Evolutionary conservation across 345 rosid genomes (phyloP), one percentile per base, ranked within the genome.

Genomic region (Eucalyptus melliodora): DNA sequence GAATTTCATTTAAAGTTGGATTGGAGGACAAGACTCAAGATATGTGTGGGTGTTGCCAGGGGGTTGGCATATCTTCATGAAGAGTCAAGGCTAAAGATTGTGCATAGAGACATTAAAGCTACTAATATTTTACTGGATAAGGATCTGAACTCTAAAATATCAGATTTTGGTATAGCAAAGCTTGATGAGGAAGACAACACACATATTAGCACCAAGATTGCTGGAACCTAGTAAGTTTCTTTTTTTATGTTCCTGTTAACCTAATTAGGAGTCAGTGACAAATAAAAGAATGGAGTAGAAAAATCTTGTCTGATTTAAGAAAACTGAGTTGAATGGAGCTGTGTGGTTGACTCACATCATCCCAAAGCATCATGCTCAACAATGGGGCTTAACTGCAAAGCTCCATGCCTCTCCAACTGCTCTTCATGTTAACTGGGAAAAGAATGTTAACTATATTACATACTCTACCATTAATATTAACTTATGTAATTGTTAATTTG

Each of bases 121-220:
- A 91, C 92, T 14, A 93, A 93, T 88, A 87, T 93, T 10, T 87
- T 93, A 14, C 92, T 93, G 17, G 93, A 93, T 65, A 87, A 88
- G 88, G 83, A 91, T 59, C 89, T 93, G 6, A 90, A 85, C 45
- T 87, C 94, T 53, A 93, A 91, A 60, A 93, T 93, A 56, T 93
- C 94, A 6, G 92, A 93, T 87, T 93, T 92, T 62, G 94, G 94
- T 42, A 59, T 93, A 89, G 94, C 94, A 21, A 93, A 91, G 89
- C 93, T 93, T 19, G 86, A 72, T 27, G 91, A 91, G 72, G 94
- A 91, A 6, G 92, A 93, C 37, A 90, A 91, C 44, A 89, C 90
- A 7, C 94, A 93, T 42, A 93, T 93, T 83, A 93, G 91, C 91
- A 93, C 93, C 8, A 53, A 89, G 40, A 87, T 93, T 50, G 92